Conservation (phyloP, 345 rosid species). For the Eucalyptus viminalis region DNA sequence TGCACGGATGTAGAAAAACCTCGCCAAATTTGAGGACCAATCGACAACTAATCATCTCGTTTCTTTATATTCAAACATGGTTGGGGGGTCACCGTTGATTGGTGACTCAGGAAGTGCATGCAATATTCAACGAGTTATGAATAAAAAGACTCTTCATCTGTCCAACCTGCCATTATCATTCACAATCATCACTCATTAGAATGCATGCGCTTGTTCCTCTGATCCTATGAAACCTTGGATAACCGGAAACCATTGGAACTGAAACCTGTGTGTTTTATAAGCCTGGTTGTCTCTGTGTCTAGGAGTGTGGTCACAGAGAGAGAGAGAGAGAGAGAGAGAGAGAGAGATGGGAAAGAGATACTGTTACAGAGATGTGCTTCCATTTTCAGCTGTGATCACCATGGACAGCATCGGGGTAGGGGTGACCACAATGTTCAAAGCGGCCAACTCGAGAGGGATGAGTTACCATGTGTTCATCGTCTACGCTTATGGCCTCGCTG, state of each 20-base stretch:
- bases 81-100: background rate
- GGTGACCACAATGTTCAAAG: background rate
- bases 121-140: slow-evolving; percentile 13
- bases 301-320: background rate
- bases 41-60: background rate
- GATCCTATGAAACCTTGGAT: background rate
- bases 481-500: background rate
- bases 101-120: background rate
- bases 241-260: background rate
- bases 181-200: background rate
- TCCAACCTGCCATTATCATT: background rate
- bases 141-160: background rate
- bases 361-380: background rate
- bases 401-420: background rate
- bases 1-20: background rate
- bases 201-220: background rate
- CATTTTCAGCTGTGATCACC: background rate
- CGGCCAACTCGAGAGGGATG: background rate
- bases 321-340: background rate
- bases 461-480: background rate
- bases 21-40: background rate
- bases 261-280: background rate
- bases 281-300: background rate
- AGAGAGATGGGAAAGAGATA: background rate
- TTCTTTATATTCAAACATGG: background rate